phyloP scores from a whole-genome alignment of 169 alveolate species.

The Eimeria necatrix region DNA sequence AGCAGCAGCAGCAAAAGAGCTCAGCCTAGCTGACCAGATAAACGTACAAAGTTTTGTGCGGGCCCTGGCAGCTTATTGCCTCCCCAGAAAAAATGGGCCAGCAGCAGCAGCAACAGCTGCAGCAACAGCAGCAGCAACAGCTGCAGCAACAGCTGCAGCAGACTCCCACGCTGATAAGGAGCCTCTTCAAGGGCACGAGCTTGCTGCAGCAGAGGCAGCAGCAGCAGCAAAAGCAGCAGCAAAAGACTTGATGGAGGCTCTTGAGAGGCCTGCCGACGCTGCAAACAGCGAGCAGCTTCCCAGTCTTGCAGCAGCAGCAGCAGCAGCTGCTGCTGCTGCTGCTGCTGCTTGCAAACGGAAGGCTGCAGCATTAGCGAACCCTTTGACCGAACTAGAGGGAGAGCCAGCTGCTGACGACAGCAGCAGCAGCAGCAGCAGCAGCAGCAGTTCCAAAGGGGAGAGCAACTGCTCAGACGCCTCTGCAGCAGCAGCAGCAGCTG shows the following conservation, averaged over 20 bases:
- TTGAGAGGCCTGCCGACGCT: background rate
- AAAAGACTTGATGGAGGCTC: too few relatives aligned
- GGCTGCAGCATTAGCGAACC: background rate
- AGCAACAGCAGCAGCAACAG: background rate
- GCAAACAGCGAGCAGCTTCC: background rate
- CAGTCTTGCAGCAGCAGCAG: background rate
- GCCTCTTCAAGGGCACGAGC: too few relatives aligned
- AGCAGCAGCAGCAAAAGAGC: background rate
- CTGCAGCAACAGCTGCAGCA: background rate
- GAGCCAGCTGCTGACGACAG: background rate
- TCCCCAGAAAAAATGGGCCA: background rate
- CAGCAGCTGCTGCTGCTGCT: background rate
- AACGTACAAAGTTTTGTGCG: background rate
- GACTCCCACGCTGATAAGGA: too few relatives aligned
- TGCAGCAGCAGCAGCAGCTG: background rate
- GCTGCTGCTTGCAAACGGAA: too few relatives aligned
- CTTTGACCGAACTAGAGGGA: background rate
- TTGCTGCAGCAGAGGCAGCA: too few relatives aligned
- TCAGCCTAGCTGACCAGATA: background rate
- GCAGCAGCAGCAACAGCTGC: background rate
- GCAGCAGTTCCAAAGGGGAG: background rate
- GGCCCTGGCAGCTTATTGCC: background rate
- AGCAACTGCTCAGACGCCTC: background rate
- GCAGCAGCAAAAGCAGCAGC: too few relatives aligned
- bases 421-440: conserved; percentile 1